Conservation (phyloP, 1,284 basidiomycete species). For the Trametes polyzona region DNA sequence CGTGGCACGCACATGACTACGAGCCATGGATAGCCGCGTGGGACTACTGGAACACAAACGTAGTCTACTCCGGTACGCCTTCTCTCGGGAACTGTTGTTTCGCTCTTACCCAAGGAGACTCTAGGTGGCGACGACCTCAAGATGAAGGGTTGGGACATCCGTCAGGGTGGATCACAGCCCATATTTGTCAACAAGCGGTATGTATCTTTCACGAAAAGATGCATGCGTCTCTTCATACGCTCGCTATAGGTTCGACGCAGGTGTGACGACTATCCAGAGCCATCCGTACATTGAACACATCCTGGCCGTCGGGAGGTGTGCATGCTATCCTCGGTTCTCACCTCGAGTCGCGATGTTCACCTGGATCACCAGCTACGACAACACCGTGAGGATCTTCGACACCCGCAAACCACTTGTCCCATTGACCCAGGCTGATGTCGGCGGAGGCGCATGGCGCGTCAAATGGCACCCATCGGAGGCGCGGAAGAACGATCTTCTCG, state of each 20-base stretch:
- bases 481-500: slow-evolving; percentile 73
- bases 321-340: background rate
- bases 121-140: slow-evolving; percentile 92
- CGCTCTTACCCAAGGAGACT: background rate
- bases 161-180: slow-evolving; percentile 65
- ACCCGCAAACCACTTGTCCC: slow-evolving; percentile 68
- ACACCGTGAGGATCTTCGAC: slow-evolving; percentile 84
- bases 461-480: slow-evolving; percentile 87
- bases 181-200: slow-evolving; percentile 78
- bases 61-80: slow-evolving; percentile 81
- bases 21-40: slow-evolving; percentile 96
- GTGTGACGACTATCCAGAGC: slow-evolving; percentile 90
- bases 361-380: slow-evolving; percentile 78
- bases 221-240: background rate
- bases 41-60: slow-evolving; percentile 80
- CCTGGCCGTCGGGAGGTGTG: slow-evolving; percentile 89
- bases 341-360: background rate
- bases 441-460: slow-evolving; percentile 94
- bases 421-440: slow-evolving; percentile 68
- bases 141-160: slow-evolving; percentile 90
- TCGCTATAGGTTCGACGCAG: slow-evolving; percentile 80
- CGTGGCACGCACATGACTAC: slow-evolving; percentile 90
- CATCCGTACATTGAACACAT: slow-evolving; percentile 82
- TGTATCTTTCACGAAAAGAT: slow-evolving; percentile 12
- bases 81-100: background rate